Base-by-base conservation (phyloP, 768 basidiomycete species). In the Artomyces pyxidatus region DNA sequence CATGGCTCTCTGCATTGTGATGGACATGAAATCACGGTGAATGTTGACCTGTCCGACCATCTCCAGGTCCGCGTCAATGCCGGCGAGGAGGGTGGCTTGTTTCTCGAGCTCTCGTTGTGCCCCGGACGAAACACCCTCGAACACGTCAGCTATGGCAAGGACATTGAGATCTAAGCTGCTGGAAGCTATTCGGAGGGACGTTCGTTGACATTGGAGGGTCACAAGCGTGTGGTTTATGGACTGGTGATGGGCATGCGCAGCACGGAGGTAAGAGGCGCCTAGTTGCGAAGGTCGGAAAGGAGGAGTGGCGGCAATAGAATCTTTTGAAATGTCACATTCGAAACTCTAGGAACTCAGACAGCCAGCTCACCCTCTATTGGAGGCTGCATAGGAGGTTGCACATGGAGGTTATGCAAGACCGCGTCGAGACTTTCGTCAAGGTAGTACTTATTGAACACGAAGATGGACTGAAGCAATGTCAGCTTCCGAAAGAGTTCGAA, bases 361-460 rank as follows among this genome's bases (percentile, higher is more conserved):
- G 12, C 11, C 6, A 9, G 57, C 70, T 47, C 49, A 85, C 88
- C 83, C 67, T 88, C 84, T 52, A 86, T 76, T 16, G 77, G 72
- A n/a, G 82, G 80, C 54, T 88, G 83, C 21, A 86, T 58, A 16
- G 73, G 71, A 2, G 85, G 71, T 38, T 81, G 75, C 16, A 80
- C 68, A 14, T 66, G 72, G n/a, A 91, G 73, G 37, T 78, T 73
- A n/a, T 64, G 71, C 14, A 89, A 63, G 22, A 87, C 81, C 37
- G 83, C 75, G 2, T 82, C 77, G 25, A 85, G 48, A 43, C 84
- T 80, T 38, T 79, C 70, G 54, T 88, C 86, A 30, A 92, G 74
- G 58, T 85, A 86, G 58, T 77, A 71, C 59, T 88, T 88, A 67
- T 90, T 91, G 67, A 87, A 92, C 5, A 91, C 85, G 58, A 78